These are phyloP conservation scores for Vitis cinerea DNA, from an alignment of 164 flowering plant species.

Conservation along the genomic window DNA sequence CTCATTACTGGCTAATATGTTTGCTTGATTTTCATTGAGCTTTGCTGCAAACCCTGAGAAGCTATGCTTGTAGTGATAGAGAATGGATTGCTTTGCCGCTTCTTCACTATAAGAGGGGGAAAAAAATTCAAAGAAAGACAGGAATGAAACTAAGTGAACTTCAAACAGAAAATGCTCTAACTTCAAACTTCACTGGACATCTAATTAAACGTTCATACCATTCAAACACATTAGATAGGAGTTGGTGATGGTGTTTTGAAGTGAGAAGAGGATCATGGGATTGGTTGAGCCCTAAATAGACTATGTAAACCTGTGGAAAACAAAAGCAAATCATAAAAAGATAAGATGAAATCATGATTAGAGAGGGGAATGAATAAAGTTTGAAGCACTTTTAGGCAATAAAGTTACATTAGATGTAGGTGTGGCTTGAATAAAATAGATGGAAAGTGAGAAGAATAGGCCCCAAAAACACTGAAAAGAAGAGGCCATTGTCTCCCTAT, in stretches of 20 bases:
- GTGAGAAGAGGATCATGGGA: slow-evolving; percentile 39
- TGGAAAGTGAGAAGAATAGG: slow-evolving; percentile 37
- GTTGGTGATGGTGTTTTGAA: slow-evolving; percentile 39
- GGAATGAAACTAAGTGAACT: neutral
- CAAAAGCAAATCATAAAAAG: slow-evolving; percentile 2
- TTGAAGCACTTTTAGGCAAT: slow-evolving; percentile 9
- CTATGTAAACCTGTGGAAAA: slow-evolving; percentile 56
- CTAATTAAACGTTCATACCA: slow-evolving; percentile 22
- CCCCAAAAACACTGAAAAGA: slow-evolving; percentile 34
- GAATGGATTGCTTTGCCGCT: slow-evolving; percentile 52
- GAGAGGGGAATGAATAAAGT: slow-evolving; percentile 1
- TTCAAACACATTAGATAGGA: slow-evolving; percentile 53
- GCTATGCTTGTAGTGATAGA: slow-evolving; percentile 63
- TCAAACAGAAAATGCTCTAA: too few species aligned
- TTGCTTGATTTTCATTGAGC: slow-evolving; percentile 64
- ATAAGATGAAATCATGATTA: slow-evolving; percentile 14
- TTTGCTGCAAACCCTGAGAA: slow-evolving; percentile 81
- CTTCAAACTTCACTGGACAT: too few species aligned
- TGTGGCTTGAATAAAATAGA: slow-evolving; percentile 28
- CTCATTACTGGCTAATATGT: slow-evolving; percentile 48
- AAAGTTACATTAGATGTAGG: slow-evolving; percentile 37
- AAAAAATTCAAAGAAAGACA: neutral
- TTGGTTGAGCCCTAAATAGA: slow-evolving; percentile 53
- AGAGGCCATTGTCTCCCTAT: slow-evolving; percentile 37
- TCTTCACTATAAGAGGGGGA: slow-evolving; percentile 31